Evolutionary conservation across 352 stramenopile species (phyloP), one percentile per base, ranked within the genome.

Genomic region (Achlya hypogyna): DNA sequence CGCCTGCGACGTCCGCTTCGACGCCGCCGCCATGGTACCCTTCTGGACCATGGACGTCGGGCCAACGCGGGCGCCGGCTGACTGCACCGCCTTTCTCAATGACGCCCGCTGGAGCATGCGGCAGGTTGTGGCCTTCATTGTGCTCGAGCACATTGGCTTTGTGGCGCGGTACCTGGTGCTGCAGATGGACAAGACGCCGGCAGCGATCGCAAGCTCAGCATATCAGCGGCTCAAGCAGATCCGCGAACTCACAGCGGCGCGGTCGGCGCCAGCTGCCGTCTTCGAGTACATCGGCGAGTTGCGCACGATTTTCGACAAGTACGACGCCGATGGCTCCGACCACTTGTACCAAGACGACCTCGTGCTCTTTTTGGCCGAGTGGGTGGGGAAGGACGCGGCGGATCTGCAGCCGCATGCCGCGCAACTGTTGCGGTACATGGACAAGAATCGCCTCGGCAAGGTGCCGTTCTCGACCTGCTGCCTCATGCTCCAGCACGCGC

Each of bases 351-450:
- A 94, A 63, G 71, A 74, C 8, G 83, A 92, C 43, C 69, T 94
- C 1, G 75, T 92, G 5, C 71, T 77, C 29, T 89, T 94, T 62
- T 49, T 94, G 14, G 81, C 86, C 14, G 86, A 90, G 32, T 94
- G 86, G 86, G 77, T 91, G 47, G 91, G 81, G 65, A 94, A 92
- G 69, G 83, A 92, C 53, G 78, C 81, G 35, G 88, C 77, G 5
- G 86, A 94, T 69, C 51, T 94, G n/a, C 66, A 91, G 47, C 83
- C 80, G 23, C 90, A 85, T 29, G 89, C 83, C 52, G 76, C 82
- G 22, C 81, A 89, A 31, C 91, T 94, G 31, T 92, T 92, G 73
- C 81, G 86, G 1, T 94, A 94, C 67, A 92, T 94, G 86, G 86
- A 94, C 73, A 94, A 94, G 70, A 90, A 87, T 65, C 78, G 81